Evolutionary conservation across 1,284 basidiomycete genomes (phyloP), one percentile per base, ranked within the genome.

Genomic region (Heterobasidion occidentale): DNA sequence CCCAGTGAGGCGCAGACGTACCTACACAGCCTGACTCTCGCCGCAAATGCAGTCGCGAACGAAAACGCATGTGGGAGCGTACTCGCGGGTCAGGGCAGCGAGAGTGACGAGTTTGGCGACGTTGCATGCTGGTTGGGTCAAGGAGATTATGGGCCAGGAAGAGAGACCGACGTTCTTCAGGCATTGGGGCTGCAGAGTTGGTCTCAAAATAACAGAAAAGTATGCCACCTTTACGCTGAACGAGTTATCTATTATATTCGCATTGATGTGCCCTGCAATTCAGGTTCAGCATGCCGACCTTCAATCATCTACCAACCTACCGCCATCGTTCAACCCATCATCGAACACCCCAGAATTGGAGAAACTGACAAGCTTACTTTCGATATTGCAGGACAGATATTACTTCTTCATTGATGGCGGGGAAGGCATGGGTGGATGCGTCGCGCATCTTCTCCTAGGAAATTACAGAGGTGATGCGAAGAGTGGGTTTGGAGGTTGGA

Each of bases 81-180:
- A 49, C 72, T 84, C 15, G 77, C 76, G 0, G 81, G 81, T 1
- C 71, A 71, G 48, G 67, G 71, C 12, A 81, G 74, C 61, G 82
- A 85, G 59, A 75, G 73, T 58, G 81, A 82, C 59, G 81, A 83
- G 54, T 78, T 71, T 50, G 75, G 75, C 2, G 80, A 83, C 58
- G 64, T 81, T 27, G 78, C 72, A 2, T 52, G 83, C 36, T 81
- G 76, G 75, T 70, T 84, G 3, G 77, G 79, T 7, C 56, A 60
- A 9, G 76, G 74, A 9, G 56, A 61, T 9, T 65, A 61, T 51
- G 60, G 61, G 12, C 46, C 27, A 4, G 66, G 66, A n/a, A 59
- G 63, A 54, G 66, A 65, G 55, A 53, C 9, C 15, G 61, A 63
- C 27, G 57, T 66, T 6, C 54, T 69, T 19, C 45, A 56, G 11